These are phyloP conservation scores for Lentinula boryana DNA, from an alignment of 768 basidiomycete species.

Conservation along the genomic window DNA sequence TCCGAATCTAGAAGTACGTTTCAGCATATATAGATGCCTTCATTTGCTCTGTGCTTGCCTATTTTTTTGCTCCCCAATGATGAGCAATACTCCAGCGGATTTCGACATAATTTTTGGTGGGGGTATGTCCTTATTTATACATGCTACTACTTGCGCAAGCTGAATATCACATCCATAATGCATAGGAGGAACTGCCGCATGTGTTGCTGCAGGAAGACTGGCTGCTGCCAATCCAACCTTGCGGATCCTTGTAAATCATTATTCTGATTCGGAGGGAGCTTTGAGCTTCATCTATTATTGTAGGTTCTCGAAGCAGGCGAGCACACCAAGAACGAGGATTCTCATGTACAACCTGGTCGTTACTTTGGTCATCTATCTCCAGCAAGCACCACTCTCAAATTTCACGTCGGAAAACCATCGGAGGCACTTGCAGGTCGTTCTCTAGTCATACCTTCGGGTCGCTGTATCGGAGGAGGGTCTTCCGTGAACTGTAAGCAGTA, in stretches of 20 bases:
- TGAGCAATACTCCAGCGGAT: not conserved
- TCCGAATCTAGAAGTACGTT: not conserved
- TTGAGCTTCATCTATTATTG: not conserved
- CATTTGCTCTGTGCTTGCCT: not conserved
- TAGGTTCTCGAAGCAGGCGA: conserved; percentile 33
- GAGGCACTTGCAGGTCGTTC: conserved; percentile 25
- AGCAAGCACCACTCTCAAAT: conserved; percentile 26
- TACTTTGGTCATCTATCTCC: conserved; percentile 25
- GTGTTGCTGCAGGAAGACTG: conserved; percentile 33
- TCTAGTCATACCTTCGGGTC: conserved; percentile 24
- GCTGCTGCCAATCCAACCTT: conserved; percentile 28
- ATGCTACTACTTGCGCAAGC: not conserved
- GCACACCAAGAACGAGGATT: conserved; percentile 24
- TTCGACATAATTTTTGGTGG: conserved; percentile 33
- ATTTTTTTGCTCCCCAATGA: not conserved
- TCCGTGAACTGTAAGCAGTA: conserved; percentile 35
- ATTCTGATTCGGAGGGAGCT: not conserved
- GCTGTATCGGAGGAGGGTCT: conserved; percentile 41
- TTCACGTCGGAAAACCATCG: conserved; percentile 25
- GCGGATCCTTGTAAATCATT: conserved; percentile 25
- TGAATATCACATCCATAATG: not conserved
- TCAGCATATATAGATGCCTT: not conserved
- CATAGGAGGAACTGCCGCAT: conserved; percentile 28
- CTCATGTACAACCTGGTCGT: conserved; percentile 35
- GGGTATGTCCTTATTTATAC: conserved; percentile 12